Evolutionary conservation across 257 asterid species (phyloP), one percentile per base, ranked within the genome.

Genomic region (Lantana camara): DNA sequence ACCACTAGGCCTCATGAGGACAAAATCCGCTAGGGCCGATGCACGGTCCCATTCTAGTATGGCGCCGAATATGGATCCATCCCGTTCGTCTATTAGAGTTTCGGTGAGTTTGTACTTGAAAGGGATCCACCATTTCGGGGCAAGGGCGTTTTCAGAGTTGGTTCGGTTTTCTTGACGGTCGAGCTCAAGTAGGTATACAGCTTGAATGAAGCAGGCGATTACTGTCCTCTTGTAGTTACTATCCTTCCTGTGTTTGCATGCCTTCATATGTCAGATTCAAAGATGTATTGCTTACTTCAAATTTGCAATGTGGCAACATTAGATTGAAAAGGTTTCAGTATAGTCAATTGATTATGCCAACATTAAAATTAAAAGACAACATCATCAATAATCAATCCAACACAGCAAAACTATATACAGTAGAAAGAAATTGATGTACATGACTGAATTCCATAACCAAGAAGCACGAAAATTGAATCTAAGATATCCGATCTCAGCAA

Each of bases 61-160:
- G 5, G 95, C 99, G 5, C 99, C 98, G 35, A 88, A 94, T 60
- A 90, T 77, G 9, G 99, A 94, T 53, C 97, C 98, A 13, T 94
- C 99, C 67, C 99, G 77, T 74, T 90, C 95, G 35, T 94, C 99
- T 17, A 79, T 73, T 12, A 94, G 74, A 20, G 83, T 86, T 45
- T 94, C 84, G 0, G 73, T 93, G 13, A 90, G 74, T 55, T 82
- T 90, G 94, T 90, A 94, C 83, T 88, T 94, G 72, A 90, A 94
- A 0, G 99, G 98, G 20, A 60, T 84, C 98, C 96, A 90, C 99
- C 99, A 94, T 68, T 94, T 86, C 1, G 99, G 98, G 46, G 99
- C 99, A 11, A 94, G 96, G 42, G 94, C 96, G n/a, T 72, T 80
- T 24, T 82, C 89, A 3, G 66, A 46, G 29, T 76, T 46, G 23